A percentile compares a stretch with the other conserved stretches of the same genome.
Evolutionary conservation across 345 rosid genomes (phyloP).

Genomic region (Salix suchowensis): DNA sequence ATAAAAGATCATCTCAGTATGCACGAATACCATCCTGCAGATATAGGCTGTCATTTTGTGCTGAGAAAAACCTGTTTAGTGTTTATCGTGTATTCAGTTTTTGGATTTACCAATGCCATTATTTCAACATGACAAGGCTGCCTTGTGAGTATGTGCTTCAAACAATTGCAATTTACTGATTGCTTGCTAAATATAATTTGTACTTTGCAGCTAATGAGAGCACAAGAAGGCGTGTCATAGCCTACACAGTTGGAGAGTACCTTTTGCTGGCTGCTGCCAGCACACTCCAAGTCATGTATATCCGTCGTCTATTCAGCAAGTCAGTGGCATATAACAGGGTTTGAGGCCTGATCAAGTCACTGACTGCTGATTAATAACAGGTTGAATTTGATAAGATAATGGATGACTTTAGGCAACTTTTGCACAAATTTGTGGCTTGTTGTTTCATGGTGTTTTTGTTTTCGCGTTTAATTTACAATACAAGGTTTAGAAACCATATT

Average conservation of each 20-base stretch:
- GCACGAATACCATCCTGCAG: neutral
- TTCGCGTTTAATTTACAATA: neutral
- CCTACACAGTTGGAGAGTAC: constrained; percentile 80
- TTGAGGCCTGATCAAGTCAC: constrained; percentile 26
- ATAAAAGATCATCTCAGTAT: no score
- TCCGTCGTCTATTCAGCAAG: constrained; percentile 94
- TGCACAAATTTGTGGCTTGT: neutral
- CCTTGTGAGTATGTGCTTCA: neutral
- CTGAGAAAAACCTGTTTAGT: neutral
- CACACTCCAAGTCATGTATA: constrained; percentile 67
- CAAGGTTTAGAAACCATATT: constrained; percentile 1
- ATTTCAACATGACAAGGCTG: neutral
- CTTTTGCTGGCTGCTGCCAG: constrained; percentile 62
- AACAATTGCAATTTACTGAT: neutral
- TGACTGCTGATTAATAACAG: constrained; percentile 3
- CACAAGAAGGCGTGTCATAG: constrained; percentile 75
- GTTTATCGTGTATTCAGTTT: neutral
- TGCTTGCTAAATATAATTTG: neutral
- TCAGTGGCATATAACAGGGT: constrained; percentile 86
- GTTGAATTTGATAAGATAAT: neutral
- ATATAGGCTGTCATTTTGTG: neutral
- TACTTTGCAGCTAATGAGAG: constrained; percentile 87
- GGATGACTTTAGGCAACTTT: constrained; percentile 5
- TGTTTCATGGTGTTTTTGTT: constrained; percentile 9
- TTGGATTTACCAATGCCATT: neutral